These are phyloP conservation scores for Pichia gijzeniarum DNA, from an alignment of 805 yeast genomes.

Conservation along the genomic window DNA sequence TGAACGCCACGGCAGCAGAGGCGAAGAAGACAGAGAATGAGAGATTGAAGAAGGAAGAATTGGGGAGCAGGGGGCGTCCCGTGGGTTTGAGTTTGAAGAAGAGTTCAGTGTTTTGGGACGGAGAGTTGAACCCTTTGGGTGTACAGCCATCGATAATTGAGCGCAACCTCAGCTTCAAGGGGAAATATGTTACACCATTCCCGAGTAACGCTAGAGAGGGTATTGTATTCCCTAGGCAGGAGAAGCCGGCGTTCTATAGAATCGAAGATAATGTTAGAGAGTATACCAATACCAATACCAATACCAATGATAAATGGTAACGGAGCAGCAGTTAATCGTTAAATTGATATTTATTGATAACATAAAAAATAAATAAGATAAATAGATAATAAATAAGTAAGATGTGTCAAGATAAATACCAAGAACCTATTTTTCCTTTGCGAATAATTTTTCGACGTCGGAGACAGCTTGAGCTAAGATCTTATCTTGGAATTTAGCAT, in stretches of 20 bases:
- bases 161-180: background rate
- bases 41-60: background rate
- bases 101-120: constrained; percentile 54
- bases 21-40: background rate
- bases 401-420: constrained; percentile 1
- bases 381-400: background rate
- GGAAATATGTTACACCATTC: background rate
- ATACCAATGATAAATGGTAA: too few species aligned
- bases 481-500: constrained; percentile 90
- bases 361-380: constrained; percentile 8
- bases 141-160: constrained; percentile 29
- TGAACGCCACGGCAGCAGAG: background rate
- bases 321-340: background rate
- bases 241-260: constrained; percentile 43
- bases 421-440: constrained; percentile 27
- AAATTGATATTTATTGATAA: constrained; percentile 6
- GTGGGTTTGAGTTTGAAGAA: constrained; percentile 7
- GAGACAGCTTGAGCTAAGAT: constrained; percentile 85
- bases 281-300: constrained; percentile 6
- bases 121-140: constrained; percentile 61
- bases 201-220: background rate
- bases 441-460: constrained; percentile 83
- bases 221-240: constrained; percentile 30
- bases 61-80: constrained; percentile 15
- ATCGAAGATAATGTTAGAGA: constrained; percentile 15